Evolutionary conservation across 2,329 filamentous ascomycete species (phyloP).

Genomic region (Fusarium sp.): DNA sequence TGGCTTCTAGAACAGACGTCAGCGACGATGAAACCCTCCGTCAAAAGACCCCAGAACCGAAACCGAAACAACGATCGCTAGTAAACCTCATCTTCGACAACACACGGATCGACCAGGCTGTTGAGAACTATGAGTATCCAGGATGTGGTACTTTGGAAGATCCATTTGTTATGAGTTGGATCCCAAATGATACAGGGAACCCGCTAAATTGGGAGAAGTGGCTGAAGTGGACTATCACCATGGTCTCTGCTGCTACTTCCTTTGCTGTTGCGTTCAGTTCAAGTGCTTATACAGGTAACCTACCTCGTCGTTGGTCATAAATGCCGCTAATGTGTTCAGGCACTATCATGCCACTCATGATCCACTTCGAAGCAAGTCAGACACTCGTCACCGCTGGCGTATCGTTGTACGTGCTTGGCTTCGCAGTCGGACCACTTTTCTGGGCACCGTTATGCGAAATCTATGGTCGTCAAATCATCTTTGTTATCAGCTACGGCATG

Average conservation of each 20-base stretch:
- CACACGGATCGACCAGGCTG: conserved; percentile 66
- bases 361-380: conserved; percentile 62
- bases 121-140: conserved; percentile 65
- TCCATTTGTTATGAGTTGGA: conserved; percentile 75
- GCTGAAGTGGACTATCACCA: conserved; percentile 74
- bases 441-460: conserved; percentile 76
- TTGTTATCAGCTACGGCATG: conserved; percentile 66
- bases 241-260: conserved; percentile 72
- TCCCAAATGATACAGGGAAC: conserved; percentile 73
- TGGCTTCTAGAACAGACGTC: conserved; percentile 14
- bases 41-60: conserved; percentile 5
- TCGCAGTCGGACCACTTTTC: conserved; percentile 69
- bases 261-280: conserved; percentile 77
- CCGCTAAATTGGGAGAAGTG: conserved; percentile 67
- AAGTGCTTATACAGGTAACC: conserved; percentile 71
- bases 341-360: conserved; percentile 61
- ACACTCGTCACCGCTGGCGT: conserved; percentile 70
- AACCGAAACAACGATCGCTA: conserved; percentile 15
- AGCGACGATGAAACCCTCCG: conserved; percentile 35
- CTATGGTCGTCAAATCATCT: conserved; percentile 69
- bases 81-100: conserved; percentile 65
- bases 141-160: conserved; percentile 73
- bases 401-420: conserved; percentile 72
- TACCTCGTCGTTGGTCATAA: fast-evolving
- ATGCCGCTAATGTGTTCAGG: conserved; percentile 12